A percentile compares a stretch with the other conserved stretches of the same genome.
These are phyloP conservation scores for Penicillium pancosmium DNA, from an alignment of 495 filamentous ascomycete species.

Conservation along the genomic window DNA sequence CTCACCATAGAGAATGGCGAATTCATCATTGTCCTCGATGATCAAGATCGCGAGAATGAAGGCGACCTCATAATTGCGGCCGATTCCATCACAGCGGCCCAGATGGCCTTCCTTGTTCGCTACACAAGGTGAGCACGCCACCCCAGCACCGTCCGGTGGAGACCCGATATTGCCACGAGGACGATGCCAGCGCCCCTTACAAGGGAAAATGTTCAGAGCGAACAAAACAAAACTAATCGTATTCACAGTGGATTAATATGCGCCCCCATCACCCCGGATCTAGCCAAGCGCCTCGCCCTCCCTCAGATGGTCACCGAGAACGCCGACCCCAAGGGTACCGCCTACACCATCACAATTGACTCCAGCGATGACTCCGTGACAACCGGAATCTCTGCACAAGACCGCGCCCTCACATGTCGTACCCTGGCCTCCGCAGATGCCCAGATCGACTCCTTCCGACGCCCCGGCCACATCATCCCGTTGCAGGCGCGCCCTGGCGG, in stretches of 20 bases:
- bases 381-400: slow-evolving; percentile 88
- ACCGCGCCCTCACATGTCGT: slow-evolving; percentile 80
- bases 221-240: neutral
- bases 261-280: slow-evolving; percentile 72
- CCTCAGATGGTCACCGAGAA: slow-evolving; percentile 88
- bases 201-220: neutral
- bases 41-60: slow-evolving; percentile 90
- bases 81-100: slow-evolving; percentile 77
- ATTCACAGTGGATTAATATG: slow-evolving; percentile 79
- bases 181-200: neutral
- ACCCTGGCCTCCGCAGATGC: slow-evolving; percentile 70
- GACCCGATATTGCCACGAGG: neutral
- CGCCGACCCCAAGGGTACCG: slow-evolving; percentile 84
- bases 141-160: neutral
- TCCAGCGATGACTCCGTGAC: slow-evolving; percentile 69
- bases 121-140: slow-evolving; percentile 60
- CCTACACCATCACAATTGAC: slow-evolving; percentile 89
- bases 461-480: slow-evolving; percentile 91
- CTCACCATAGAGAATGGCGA: slow-evolving; percentile 70
- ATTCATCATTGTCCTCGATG: slow-evolving; percentile 95
- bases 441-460: slow-evolving; percentile 63
- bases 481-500: slow-evolving; percentile 80
- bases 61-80: slow-evolving; percentile 97
- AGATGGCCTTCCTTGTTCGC: slow-evolving; percentile 95
- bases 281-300: slow-evolving; percentile 68